Percentiles rank a stretch among this genome's conserved stretches.
Conservation (phyloP, 176 grass and related monocot genomes). For the Carex parvula region DNA sequence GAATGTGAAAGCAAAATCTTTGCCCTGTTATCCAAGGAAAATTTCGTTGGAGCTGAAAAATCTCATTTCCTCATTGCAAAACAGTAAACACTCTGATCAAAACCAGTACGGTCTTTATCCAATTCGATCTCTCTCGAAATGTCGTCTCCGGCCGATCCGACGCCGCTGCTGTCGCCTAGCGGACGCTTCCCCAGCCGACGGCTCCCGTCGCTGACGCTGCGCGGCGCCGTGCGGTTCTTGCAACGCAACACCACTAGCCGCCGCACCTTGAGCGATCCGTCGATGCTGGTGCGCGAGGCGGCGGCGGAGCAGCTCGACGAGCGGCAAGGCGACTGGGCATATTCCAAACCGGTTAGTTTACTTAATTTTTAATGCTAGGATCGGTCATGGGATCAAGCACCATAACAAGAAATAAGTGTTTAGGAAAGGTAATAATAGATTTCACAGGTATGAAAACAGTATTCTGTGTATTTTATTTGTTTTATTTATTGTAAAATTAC, state of each 20-base stretch:
- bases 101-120: background rate
- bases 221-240: conserved; percentile 44
- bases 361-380: background rate
- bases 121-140: background rate
- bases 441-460: background rate
- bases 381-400: background rate
- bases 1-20: background rate
- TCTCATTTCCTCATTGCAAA: background rate
- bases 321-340: conserved; percentile 72
- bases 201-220: conserved; percentile 18
- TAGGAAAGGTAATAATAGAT: background rate
- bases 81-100: background rate
- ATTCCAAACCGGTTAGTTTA: conserved; percentile 41
- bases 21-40: background rate
- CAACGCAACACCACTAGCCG: conserved; percentile 39
- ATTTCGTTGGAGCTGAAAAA: background rate
- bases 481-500: background rate
- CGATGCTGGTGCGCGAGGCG: conserved; percentile 42
- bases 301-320: conserved; percentile 66
- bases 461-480: background rate
- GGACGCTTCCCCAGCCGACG: conserved; percentile 8
- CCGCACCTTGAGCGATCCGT: conserved; percentile 43
- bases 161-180: conserved; percentile 46
- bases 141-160: conserved; percentile 28
- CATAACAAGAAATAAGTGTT: background rate